Evolutionary conservation across 805 yeast species (phyloP).

Genomic region (Ogataea dorogensis): DNA sequence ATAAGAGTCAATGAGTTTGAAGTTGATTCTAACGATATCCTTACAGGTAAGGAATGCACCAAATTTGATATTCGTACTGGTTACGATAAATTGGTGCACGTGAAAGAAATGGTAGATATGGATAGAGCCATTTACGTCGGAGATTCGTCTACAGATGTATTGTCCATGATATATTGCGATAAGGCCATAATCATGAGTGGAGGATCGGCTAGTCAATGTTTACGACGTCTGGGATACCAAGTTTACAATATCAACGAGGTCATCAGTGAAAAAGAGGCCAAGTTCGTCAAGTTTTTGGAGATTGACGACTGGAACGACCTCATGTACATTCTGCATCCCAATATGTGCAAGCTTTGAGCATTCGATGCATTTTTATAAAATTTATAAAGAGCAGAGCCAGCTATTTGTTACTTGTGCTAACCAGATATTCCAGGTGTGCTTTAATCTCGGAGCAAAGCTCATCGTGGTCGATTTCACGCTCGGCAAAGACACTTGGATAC

Average conservation of each 20-base stretch:
- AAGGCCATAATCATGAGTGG: slow-evolving; percentile 46
- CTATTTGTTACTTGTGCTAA: slow-evolving; percentile 15
- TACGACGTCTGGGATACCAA: slow-evolving; percentile 25
- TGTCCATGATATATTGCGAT: slow-evolving; percentile 47
- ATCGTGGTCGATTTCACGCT: slow-evolving; percentile 32
- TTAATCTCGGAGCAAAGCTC: slow-evolving; percentile 51
- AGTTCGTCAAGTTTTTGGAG: slow-evolving; percentile 18
- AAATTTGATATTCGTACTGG: slow-evolving; percentile 47
- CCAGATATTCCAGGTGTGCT: slow-evolving; percentile 44
- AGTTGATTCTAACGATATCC: slow-evolving; percentile 27
- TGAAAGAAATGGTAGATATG: slow-evolving; percentile 19
- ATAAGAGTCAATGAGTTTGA: slow-evolving; percentile 54
- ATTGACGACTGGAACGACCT: slow-evolving; percentile 23
- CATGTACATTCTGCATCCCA: slow-evolving; percentile 13
- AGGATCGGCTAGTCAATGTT: slow-evolving; percentile 34
- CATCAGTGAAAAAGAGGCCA: slow-evolving; percentile 11
- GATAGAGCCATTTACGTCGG: slow-evolving; percentile 47
- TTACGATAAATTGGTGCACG: slow-evolving; percentile 42
- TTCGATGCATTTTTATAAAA: no score
- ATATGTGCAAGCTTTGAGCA: slow-evolving; percentile 11
- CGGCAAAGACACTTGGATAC: slow-evolving; percentile 43
- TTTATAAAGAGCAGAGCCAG: no score
- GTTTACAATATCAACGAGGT: slow-evolving; percentile 21
- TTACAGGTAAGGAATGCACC: slow-evolving; percentile 26
- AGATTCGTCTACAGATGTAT: slow-evolving; percentile 60